Conservation (phyloP, 148 eudicot species). For the Camellia japonica region DNA sequence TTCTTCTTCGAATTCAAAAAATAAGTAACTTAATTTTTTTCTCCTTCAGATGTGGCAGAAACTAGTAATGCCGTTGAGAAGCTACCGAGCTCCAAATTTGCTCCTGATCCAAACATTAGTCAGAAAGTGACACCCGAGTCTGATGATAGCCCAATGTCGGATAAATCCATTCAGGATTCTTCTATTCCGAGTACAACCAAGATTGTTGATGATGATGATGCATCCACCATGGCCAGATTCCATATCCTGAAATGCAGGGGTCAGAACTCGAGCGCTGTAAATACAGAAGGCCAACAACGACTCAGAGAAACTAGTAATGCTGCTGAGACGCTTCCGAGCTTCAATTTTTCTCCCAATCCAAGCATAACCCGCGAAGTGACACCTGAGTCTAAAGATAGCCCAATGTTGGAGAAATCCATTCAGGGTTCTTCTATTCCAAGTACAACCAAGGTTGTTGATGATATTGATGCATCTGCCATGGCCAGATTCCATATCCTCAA, state of each 20-base stretch:
- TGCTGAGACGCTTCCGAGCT: constrained; percentile 19
- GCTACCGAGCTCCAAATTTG: constrained; percentile 17
- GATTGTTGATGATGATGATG: constrained; percentile 38
- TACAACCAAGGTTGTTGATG: constrained; percentile 32
- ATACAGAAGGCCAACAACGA: neutral
- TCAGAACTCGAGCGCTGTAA: constrained; percentile 16
- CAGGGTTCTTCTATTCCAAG: constrained; percentile 28
- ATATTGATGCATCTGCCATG: constrained; percentile 57
- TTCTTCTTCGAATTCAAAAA: neutral
- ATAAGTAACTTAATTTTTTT: neutral
- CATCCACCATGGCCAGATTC: constrained; percentile 69
- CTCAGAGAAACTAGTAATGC: constrained; percentile 26
- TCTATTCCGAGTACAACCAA: constrained; percentile 29
- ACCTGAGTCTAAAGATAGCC: constrained; percentile 26
- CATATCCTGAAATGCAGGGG: constrained; percentile 53
- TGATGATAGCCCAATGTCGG: constrained; percentile 24
- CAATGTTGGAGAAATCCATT: constrained; percentile 8
- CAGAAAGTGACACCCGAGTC: constrained; percentile 12
- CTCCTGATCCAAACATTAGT: constrained; percentile 21
- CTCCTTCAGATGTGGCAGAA: constrained; percentile 19
- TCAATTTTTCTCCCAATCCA: constrained; percentile 24
- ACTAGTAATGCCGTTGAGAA: constrained; percentile 25
- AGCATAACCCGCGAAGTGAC: constrained; percentile 9
- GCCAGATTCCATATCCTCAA: constrained; percentile 60
- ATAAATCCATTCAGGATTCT: constrained; percentile 15